Base-by-base conservation (phyloP, 352 stramenopile genomes). In the Phytophthora pseudosyringae region DNA sequence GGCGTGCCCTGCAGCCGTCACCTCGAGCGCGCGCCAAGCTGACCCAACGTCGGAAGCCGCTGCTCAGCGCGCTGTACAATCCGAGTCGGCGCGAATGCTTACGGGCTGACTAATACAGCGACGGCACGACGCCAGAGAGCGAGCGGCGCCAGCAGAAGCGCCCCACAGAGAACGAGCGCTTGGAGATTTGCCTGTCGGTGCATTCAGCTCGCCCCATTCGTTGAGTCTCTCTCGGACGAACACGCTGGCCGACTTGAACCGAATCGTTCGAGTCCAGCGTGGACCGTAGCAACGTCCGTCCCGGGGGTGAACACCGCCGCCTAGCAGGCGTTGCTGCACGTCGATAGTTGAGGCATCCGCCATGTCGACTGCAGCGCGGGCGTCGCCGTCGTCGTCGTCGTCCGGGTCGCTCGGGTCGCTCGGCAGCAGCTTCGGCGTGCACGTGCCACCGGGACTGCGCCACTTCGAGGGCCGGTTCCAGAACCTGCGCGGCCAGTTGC, bases 401-500 rank as follows among this genome's bases (percentile, higher is more conserved):
- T 65, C 46, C 3, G 25, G 39, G 7, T 69, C 60, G n/a, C 12
- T 60, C 3, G 25, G 39, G 7, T 69, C 60, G n/a, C 12, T 60
- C 13, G 47, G 46, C 21, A 70, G 54, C 35, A 60, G 55, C 25
- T 66, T 52, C 40, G 56, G 47, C 15, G 29, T 72, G 50, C 54
- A 67, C 48, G 62, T 80, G 47, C 71, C 71, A 21, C 43, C 33
- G 29, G 55, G 74, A 15, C 54, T 82, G 31, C 64, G 57, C 13
- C 65, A 80, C 41, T 43, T 56, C 16, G 69, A 83, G 4, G 70
- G 71, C 46, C 46, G 51, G 18, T 70, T 80, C 58, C 58, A 26
- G 46, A 86, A 83, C 53, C 3, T 45, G 25, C 64, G 77, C 9
- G 70, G 64, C 13, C 64, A 78, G 56, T 39, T 28, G 25, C 64